Evolutionary conservation across 495 filamentous ascomycete genomes (phyloP).

Genomic region (Venustampulla echinocandica): DNA sequence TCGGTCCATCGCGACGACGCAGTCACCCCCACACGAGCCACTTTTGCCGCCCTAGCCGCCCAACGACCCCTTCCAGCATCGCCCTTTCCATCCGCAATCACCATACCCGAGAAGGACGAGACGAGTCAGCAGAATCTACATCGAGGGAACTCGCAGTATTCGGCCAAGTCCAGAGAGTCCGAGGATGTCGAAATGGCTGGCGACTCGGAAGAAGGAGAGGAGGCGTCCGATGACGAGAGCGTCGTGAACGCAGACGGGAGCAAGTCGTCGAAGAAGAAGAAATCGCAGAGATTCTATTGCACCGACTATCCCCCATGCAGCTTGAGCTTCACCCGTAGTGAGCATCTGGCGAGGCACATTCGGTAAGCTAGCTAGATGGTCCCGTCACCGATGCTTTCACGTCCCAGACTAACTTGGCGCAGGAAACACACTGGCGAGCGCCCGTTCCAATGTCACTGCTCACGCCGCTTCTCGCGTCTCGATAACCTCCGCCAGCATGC

Average conservation of each 20-base stretch:
- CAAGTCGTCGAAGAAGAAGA: conserved; percentile 67
- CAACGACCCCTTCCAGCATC: conserved; percentile 55
- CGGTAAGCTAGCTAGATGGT: conserved; percentile 41
- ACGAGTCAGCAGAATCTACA: conserved; percentile 30
- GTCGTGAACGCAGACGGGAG: conserved; percentile 57
- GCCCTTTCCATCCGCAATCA: conserved; percentile 44
- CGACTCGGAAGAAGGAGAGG: conserved; percentile 52
- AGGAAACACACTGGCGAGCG: conserved; percentile 98
- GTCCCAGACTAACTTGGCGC: conserved; percentile 22
- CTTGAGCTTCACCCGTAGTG: conserved; percentile 91
- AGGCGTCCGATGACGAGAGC: conserved; percentile 71
- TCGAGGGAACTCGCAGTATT: conserved; percentile 53
- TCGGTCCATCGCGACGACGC: conserved; percentile 34
- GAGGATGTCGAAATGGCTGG: conserved; percentile 73
- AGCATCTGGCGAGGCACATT: conserved; percentile 92
- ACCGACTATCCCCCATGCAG: conserved; percentile 95
- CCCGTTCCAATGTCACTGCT: conserved; percentile 95
- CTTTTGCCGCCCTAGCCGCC: conserved; percentile 43
- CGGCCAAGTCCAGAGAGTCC: conserved; percentile 55
- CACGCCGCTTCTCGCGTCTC: conserved; percentile 87
- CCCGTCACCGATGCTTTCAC: conserved; percentile 18
- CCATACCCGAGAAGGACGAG: conserved; percentile 33
- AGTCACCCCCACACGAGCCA: conserved; percentile 55
- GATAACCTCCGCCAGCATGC: conserved; percentile 96
- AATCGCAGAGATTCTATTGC: conserved; percentile 93